phyloP scores from a whole-genome alignment of 139 green algal species.

The Tetradesmus obliquus region DNA sequence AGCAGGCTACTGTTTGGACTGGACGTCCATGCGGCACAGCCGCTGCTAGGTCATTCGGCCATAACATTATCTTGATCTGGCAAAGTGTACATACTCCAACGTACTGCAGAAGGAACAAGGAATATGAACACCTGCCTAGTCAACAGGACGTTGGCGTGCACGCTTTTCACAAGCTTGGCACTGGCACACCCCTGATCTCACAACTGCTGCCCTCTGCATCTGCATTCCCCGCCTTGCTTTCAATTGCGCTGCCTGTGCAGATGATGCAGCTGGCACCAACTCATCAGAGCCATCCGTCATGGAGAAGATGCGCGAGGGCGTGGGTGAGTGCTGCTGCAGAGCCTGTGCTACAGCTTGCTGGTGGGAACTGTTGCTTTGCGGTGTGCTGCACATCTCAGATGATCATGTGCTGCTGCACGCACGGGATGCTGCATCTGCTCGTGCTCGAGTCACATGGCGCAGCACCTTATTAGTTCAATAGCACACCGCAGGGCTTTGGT shows the following conservation, averaged over 20 bases:
- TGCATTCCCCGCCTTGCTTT: background rate
- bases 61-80: too few relatives aligned
- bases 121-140: background rate
- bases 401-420: too few relatives aligned
- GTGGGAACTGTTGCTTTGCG: background rate
- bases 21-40: background rate
- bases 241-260: background rate
- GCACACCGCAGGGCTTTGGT: too few relatives aligned
- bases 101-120: background rate
- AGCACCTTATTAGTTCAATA: too few relatives aligned
- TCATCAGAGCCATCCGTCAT: conserved; percentile 13
- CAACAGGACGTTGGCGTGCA: too few relatives aligned
- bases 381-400: background rate
- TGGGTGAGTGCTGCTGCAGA: background rate
- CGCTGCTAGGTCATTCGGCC: too few relatives aligned
- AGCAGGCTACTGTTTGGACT: background rate
- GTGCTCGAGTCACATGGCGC: too few relatives aligned
- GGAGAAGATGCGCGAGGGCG: conserved; percentile 29
- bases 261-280: background rate
- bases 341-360: background rate
- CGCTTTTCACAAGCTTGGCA: too few relatives aligned
- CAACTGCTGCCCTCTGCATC: background rate
- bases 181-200: too few relatives aligned
- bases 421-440: too few relatives aligned
- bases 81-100: too few relatives aligned